Percentiles rank a stretch among this genome's conserved stretches.
These are phyloP conservation scores for Drechslerella dactyloides DNA, from an alignment of 2,329 filamentous ascomycete species.

Conservation along the genomic window DNA sequence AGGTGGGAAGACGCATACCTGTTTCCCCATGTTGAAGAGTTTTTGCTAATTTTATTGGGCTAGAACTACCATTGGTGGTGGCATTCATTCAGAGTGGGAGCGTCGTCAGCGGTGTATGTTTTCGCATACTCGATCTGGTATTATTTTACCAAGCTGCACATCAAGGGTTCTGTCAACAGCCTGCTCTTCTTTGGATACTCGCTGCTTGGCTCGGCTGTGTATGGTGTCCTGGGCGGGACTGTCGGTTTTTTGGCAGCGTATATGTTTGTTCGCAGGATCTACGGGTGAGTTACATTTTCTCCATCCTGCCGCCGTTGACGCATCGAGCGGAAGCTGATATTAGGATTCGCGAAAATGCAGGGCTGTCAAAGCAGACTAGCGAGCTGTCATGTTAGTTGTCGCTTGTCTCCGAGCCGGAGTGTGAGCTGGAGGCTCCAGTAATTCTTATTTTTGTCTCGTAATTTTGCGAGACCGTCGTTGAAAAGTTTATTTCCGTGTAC, in stretches of 20 bases:
- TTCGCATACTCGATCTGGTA: conserved; percentile 85
- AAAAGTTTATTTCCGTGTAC: conserved; percentile 5
- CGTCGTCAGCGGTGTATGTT: conserved; percentile 78
- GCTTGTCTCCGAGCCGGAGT: not conserved
- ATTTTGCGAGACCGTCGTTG: not conserved
- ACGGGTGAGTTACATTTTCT: conserved; percentile 66
- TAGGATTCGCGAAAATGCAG: conserved; percentile 56
- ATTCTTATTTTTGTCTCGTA: not conserved
- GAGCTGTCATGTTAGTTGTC: not conserved
- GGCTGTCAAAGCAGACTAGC: conserved; percentile 63
- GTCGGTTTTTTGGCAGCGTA: conserved; percentile 85
- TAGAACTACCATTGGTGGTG: conserved; percentile 91
- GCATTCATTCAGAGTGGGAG: conserved; percentile 82
- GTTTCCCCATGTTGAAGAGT: not conserved
- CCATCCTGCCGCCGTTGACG: not conserved
- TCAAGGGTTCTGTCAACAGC: conserved; percentile 77
- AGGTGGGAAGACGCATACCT: conserved; percentile 63
- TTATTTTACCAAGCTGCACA: conserved; percentile 79
- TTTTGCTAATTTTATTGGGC: not conserved
- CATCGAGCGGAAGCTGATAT: not conserved
- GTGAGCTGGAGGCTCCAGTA: not conserved
- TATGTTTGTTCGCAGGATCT: conserved; percentile 82
- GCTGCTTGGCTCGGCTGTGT: conserved; percentile 79
- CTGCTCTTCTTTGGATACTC: conserved; percentile 86
- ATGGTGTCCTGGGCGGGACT: conserved; percentile 80